Evolutionary conservation across 192 early-diverging fungal genomes (phyloP), one percentile per base, ranked within the genome.

Genomic region (Ambispora gerdemannii): DNA sequence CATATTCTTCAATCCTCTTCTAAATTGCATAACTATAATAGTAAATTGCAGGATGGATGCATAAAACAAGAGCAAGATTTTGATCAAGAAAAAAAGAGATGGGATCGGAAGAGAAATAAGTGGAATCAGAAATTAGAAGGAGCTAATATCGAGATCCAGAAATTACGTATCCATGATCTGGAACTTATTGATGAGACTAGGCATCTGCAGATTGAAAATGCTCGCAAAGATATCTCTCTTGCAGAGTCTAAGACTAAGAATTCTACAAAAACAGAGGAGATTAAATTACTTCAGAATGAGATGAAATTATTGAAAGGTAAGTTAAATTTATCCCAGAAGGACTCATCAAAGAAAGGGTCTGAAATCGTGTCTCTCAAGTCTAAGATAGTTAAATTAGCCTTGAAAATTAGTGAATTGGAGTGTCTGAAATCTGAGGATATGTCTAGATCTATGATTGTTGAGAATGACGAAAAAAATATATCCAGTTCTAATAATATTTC

Each of bases 261-360:
- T n/a, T n/a, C n/a, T n/a, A n/a, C n/a, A n/a, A n/a, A n/a, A n/a
- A 24, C 35, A 38, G 25, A 47, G n/a, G 35, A 63, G 61, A 66
- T 66, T 51, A 66, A 66, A 30, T 50, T 32, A 30, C 63, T 66
- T 50, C 63, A 50, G 50, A 31, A 27, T 66, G 27, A 51, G 50
- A 66, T 66, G 17, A 66, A 66, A 50, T 51, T 20, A 51, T 66
- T 66, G 27, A 51, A 62, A 62, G 59, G 22, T 51, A 66, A 66
- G 30, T 66, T 66, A 66, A 49, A 6, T 32, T 66, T 50, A 50
- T 3, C 47, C 24, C 38, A 66, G 30, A 66, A 66, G 31, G 63
- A 66, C 31, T 50, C 50, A 51, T 66, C 24, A 30, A 66, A 66
- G 17, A 66, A 66, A 66, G 17, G 27, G 13, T 30, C 63, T 32